Base-by-base conservation (phyloP, 768 basidiomycete genomes). In the Agaricus sinodeliciosus region DNA sequence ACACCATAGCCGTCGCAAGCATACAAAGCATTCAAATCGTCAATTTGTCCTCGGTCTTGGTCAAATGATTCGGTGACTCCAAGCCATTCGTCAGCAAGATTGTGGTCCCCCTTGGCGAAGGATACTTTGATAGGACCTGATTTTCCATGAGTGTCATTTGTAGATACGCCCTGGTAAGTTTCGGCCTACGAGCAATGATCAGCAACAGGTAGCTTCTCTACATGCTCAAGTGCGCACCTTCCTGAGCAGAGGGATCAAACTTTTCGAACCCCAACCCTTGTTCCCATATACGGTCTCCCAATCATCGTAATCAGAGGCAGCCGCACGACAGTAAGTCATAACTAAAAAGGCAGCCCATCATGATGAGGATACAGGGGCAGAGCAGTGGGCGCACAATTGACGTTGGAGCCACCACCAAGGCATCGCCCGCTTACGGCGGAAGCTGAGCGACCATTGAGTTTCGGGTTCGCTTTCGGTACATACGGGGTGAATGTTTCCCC, bases 351-450 rank as follows among this genome's bases (percentile, higher is more conserved):
- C 25, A 9, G 22, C 43, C 19, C 19, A 6, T 35, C 35, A 26
- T 39, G 28, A 18, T 37, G 18, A 48, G 26, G 4, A 9, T 12
- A n/a, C 8, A 26, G 1, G 4, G 27, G 22, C 9, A 51, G 19
- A 11, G 41, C 3, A 49, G 8, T 15, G 12, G 25, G 18, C 74
- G 47, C 43, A 82, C 82, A 80, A 57, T 85, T 86, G 15, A 85
- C 73, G 48, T 69, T 67, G 0, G 82, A 83, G 0, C 83, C 84
- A 4, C 84, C 85, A 3, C 85, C 84, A 4, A 87, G 59, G 39
- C 73, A 75, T 48, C 76, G 70, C 0, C 78, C 83, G 25, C 67
- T 60, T 0, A 72, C 69, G 4, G 81, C 70, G 35, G 78, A 43
- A 3, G 68, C 59, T 4, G 67, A 58, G 3, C 84, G 80, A 4